These are phyloP conservation scores for Cyanidiococcus yangmingshanensis DNA, from an alignment of 23 red algal species.

Conservation along the genomic window DNA sequence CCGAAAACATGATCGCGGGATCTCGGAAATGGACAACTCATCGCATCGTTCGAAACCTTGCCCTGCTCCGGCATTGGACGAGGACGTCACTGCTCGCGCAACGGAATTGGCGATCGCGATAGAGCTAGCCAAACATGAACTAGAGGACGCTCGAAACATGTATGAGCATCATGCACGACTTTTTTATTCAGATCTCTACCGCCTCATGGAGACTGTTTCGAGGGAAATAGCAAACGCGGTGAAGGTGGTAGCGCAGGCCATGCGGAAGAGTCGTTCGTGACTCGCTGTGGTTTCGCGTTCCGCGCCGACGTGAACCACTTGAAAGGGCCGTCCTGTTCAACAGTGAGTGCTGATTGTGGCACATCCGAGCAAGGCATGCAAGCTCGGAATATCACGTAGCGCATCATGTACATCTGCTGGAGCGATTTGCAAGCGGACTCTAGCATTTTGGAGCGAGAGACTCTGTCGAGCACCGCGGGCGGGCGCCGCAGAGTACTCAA, in stretches of 20 bases:
- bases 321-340: too few relatives aligned
- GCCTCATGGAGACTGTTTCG: too few relatives aligned
- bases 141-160: neutral
- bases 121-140: too few relatives aligned
- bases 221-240: too few relatives aligned
- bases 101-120: neutral
- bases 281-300: too few relatives aligned
- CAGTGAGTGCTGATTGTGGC: too few relatives aligned
- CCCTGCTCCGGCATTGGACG: neutral
- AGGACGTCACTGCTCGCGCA: neutral
- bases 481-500: constrained; percentile 20
- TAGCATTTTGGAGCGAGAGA: neutral
- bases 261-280: too few relatives aligned
- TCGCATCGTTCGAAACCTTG: too few relatives aligned
- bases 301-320: too few relatives aligned
- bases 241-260: too few relatives aligned
- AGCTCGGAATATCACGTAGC: neutral
- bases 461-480: neutral
- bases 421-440: neutral
- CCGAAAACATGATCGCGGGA: neutral
- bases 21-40: neutral
- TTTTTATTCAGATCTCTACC: neutral
- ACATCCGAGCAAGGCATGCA: neutral
- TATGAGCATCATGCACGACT: neutral
- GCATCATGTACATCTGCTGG: constrained; percentile 1